Conservation (phyloP, 2,329 filamentous ascomycete species). For the Ascochyta rabiei region DNA sequence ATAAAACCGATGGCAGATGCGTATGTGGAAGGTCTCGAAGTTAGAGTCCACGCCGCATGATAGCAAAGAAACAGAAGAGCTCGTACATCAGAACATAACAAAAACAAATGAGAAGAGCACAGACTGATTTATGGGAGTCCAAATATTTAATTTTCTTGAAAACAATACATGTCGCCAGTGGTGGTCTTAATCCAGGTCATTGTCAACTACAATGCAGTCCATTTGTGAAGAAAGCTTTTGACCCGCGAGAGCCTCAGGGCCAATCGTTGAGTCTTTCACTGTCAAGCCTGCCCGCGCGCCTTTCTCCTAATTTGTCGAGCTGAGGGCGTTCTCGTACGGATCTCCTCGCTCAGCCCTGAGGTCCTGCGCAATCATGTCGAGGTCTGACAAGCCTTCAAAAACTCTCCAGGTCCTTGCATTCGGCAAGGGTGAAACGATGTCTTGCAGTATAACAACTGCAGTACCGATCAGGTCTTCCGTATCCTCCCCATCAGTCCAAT, state of each 20-base stretch:
- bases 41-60: too few species aligned
- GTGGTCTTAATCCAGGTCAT: too few species aligned
- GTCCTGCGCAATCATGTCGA: not conserved
- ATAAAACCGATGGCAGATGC: too few species aligned
- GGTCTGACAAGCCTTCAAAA: not conserved
- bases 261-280: not conserved
- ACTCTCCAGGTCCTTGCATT: conserved; percentile 20
- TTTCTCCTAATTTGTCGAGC: not conserved
- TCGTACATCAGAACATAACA: too few species aligned
- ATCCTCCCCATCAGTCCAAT: conserved; percentile 36
- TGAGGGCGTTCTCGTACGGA: not conserved
- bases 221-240: not conserved
- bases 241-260: not conserved
- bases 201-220: too few species aligned
- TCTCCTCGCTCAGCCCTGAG: not conserved
- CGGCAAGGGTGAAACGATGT: conserved; percentile 19
- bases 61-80: too few species aligned
- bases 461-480: conserved; percentile 35
- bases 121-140: too few species aligned
- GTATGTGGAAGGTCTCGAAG: too few species aligned
- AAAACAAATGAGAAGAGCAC: too few species aligned
- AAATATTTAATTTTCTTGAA: too few species aligned
- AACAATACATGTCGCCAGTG: too few species aligned
- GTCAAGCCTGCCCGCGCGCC: not conserved
- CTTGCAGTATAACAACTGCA: conserved; percentile 24